Evolutionary conservation across 2,329 filamentous ascomycete species (phyloP).

Genomic region (Cadophora luteo-olivacea): DNA sequence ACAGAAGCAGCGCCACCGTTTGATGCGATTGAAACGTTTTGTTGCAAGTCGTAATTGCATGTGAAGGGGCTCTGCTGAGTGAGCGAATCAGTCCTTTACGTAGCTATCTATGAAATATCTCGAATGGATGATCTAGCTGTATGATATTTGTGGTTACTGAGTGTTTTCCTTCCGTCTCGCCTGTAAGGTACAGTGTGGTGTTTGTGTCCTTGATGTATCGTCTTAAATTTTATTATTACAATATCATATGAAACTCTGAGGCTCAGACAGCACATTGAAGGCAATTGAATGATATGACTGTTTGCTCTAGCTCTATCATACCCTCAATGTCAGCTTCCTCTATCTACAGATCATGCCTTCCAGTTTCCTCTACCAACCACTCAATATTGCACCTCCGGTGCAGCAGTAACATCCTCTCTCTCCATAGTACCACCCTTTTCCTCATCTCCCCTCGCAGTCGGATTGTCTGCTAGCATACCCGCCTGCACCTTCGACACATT

Average conservation of each 20-base stretch:
- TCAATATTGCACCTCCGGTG: background rate
- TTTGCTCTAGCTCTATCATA: too few species aligned
- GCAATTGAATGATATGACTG: too few species aligned
- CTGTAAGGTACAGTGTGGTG: background rate
- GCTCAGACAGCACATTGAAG: too few species aligned
- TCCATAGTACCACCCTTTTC: slow-evolving; percentile 17
- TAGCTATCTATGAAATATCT: too few species aligned
- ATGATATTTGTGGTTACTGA: too few species aligned
- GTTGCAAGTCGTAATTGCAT: slow-evolving; percentile 1
- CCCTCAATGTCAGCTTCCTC: too few species aligned
- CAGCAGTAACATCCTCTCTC: background rate
- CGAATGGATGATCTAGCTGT: too few species aligned
- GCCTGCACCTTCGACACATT: background rate
- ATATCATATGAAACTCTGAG: background rate
- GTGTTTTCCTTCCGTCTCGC: background rate
- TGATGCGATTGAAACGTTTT: background rate
- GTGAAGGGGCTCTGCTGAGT: background rate
- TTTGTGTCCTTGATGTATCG: background rate
- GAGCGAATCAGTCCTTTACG: too few species aligned
- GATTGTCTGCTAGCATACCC: background rate
- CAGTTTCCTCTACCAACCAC: background rate
- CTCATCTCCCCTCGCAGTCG: background rate
- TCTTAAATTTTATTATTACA: background rate
- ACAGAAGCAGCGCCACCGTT: background rate
- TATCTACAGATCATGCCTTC: background rate